phyloP scores from a whole-genome alignment of 768 basidiomycete species.

The Peribolospora baueri region DNA sequence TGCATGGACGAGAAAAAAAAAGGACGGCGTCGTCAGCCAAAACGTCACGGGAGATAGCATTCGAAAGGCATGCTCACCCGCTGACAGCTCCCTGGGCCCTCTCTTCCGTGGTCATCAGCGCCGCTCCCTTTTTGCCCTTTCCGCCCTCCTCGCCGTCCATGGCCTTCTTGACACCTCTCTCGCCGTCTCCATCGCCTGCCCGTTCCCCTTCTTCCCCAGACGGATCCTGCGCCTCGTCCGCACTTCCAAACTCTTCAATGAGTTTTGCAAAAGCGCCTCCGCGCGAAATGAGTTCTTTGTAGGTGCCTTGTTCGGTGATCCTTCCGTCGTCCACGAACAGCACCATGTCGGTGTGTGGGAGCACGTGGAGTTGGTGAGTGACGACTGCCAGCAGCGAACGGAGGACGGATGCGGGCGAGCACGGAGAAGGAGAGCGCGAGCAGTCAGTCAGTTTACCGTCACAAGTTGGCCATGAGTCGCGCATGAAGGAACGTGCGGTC shows the following conservation, averaged over 20 bases:
- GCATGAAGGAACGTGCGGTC: too few relatives aligned
- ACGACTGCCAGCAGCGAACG: slow-evolving; percentile 25
- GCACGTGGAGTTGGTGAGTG: slow-evolving; percentile 71
- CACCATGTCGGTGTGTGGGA: slow-evolving; percentile 62
- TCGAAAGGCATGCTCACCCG: slow-evolving; percentile 6
- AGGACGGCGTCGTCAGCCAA: too few relatives aligned
- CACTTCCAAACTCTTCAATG: slow-evolving; percentile 35
- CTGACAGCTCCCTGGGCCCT: slow-evolving; percentile 49
- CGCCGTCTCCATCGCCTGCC: too few relatives aligned
- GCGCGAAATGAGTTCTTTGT: slow-evolving; percentile 20
- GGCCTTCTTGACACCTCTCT: too few relatives aligned
- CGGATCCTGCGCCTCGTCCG: slow-evolving; percentile 28
- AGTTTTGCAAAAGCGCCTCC: slow-evolving; percentile 31
- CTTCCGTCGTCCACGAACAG: slow-evolving; percentile 27
- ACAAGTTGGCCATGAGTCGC: too few relatives aligned
- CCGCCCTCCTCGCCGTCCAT: slow-evolving; percentile 13
- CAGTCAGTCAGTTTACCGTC: too few relatives aligned
- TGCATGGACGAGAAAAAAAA: too few relatives aligned
- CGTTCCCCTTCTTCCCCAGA: slow-evolving; percentile 24
- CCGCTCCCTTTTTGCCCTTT: slow-evolving; percentile 21
- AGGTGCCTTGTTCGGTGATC: slow-evolving; percentile 41
- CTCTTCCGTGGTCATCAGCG: slow-evolving; percentile 58
- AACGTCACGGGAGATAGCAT: neutral
- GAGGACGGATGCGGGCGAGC: too few relatives aligned
- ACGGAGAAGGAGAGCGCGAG: too few relatives aligned